Evolutionary conservation across 2,329 filamentous ascomycete species (phyloP).

Genomic region (Alternaria ethzedia): DNA sequence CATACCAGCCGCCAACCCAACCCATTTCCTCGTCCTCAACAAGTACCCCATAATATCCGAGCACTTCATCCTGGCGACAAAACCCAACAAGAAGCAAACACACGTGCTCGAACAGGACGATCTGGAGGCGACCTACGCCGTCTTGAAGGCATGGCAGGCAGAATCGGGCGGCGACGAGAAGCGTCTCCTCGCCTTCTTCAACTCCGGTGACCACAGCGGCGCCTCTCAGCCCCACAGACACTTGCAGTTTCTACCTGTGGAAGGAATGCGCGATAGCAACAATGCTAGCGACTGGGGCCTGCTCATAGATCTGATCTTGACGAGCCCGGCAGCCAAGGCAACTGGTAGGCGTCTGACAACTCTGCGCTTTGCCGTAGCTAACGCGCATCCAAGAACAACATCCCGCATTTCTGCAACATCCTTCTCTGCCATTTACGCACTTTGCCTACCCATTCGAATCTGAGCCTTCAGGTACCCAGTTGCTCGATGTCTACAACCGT

Average conservation of each 20-base stretch:
- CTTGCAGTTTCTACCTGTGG: slow-evolving; percentile 72
- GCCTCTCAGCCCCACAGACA: slow-evolving; percentile 76
- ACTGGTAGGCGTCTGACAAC: slow-evolving; percentile 1
- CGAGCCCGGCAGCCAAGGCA: slow-evolving; percentile 7
- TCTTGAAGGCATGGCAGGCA: slow-evolving; percentile 63
- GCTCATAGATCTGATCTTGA: slow-evolving; percentile 55
- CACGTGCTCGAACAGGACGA: slow-evolving; percentile 67
- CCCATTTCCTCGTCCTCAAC: slow-evolving; percentile 73
- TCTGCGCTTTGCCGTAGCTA: slow-evolving; percentile 4
- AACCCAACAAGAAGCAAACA: slow-evolving; percentile 68
- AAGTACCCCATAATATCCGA: slow-evolving; percentile 75
- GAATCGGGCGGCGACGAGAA: slow-evolving; percentile 22
- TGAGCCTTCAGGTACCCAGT: slow-evolving; percentile 47
- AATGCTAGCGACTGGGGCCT: slow-evolving; percentile 53
- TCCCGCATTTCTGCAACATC: slow-evolving; percentile 21
- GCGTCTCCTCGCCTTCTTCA: slow-evolving; percentile 71
- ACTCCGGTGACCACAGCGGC: slow-evolving; percentile 71
- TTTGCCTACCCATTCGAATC: slow-evolving; percentile 53
- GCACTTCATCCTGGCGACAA: slow-evolving; percentile 75
- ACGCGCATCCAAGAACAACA: slow-evolving; percentile 7
- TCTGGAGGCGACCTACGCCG: slow-evolving; percentile 66
- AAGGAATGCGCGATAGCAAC: slow-evolving; percentile 62
- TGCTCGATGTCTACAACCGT: slow-evolving; percentile 43
- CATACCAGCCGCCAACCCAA: slow-evolving; percentile 51
- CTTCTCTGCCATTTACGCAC: slow-evolving; percentile 57